Evolutionary conservation across 23 red algal genomes (phyloP).

Genomic region (Gracilaria domingensis): DNA sequence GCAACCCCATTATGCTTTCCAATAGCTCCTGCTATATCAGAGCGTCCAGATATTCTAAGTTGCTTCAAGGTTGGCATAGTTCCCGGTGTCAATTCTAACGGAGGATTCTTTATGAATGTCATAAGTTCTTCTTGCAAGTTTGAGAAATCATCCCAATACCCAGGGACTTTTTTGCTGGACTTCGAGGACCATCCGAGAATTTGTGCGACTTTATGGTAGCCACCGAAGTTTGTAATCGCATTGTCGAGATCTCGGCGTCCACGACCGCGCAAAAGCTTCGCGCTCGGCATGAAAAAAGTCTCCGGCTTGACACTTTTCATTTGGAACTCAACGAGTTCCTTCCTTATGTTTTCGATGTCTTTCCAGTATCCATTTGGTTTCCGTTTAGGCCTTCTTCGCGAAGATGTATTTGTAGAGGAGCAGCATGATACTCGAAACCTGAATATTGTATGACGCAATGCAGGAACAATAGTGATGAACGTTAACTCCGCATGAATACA

Average conservation of each 20-base stretch:
- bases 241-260: slow-evolving; percentile 59
- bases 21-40: slow-evolving; percentile 63
- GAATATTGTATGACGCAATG: neutral
- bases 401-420: neutral
- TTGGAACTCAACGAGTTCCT: neutral
- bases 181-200: slow-evolving; percentile 18
- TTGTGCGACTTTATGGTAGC: slow-evolving; percentile 56
- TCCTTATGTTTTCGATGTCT: slow-evolving; percentile 20
- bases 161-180: neutral
- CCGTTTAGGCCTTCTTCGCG: neutral
- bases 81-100: neutral
- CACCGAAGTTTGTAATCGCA: slow-evolving; percentile 71
- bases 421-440: neutral
- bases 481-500: neutral
- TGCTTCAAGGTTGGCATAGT: slow-evolving; percentile 75
- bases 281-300: slow-evolving; percentile 56
- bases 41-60: slow-evolving; percentile 46
- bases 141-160: slow-evolving; percentile 66
- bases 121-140: slow-evolving; percentile 59
- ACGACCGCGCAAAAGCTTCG: slow-evolving; percentile 24
- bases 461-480: neutral
- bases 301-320: neutral
- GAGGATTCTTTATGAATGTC: slow-evolving; percentile 15
- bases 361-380: slow-evolving; percentile 35
- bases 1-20: slow-evolving; percentile 49